phyloP scores from a whole-genome alignment of 2,329 filamentous ascomycete genomes.

The Calycina marina region DNA sequence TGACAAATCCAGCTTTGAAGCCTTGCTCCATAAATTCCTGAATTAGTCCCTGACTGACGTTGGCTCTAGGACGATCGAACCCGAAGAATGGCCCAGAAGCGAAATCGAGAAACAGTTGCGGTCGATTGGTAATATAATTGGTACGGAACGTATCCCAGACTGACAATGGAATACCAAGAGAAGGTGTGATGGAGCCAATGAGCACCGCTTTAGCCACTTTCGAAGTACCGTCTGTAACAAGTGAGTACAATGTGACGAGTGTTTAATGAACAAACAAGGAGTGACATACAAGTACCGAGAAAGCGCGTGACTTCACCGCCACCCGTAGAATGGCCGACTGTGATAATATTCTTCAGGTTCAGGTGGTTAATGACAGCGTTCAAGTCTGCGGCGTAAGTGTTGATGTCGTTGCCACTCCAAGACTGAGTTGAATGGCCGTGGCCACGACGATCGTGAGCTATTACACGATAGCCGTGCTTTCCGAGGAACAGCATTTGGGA shows the following conservation, averaged over 20 bases:
- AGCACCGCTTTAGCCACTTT: too few relatives aligned
- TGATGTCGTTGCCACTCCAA: slow-evolving; percentile 27
- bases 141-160: slow-evolving; percentile 26
- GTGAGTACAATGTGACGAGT: too few relatives aligned
- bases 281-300: too few relatives aligned
- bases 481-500: slow-evolving; percentile 27
- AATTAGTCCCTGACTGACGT: slow-evolving; percentile 25
- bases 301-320: background rate
- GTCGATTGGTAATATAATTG: slow-evolving; percentile 23
- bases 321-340: background rate
- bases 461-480: slow-evolving; percentile 25
- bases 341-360: background rate
- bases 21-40: slow-evolving; percentile 27
- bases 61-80: slow-evolving; percentile 24
- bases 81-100: slow-evolving; percentile 24
- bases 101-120: slow-evolving; percentile 25
- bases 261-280: too few relatives aligned
- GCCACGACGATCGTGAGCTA: slow-evolving; percentile 26
- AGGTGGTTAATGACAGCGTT: background rate
- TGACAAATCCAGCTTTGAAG: slow-evolving; percentile 26
- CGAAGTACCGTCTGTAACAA: too few relatives aligned
- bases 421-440: slow-evolving; percentile 27
- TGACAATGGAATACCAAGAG: slow-evolving; percentile 23
- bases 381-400: slow-evolving; percentile 28
- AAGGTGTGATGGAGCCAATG: slow-evolving; percentile 1